Conservation (phyloP, 1,284 basidiomycete species). For the Trametes polyzona region DNA sequence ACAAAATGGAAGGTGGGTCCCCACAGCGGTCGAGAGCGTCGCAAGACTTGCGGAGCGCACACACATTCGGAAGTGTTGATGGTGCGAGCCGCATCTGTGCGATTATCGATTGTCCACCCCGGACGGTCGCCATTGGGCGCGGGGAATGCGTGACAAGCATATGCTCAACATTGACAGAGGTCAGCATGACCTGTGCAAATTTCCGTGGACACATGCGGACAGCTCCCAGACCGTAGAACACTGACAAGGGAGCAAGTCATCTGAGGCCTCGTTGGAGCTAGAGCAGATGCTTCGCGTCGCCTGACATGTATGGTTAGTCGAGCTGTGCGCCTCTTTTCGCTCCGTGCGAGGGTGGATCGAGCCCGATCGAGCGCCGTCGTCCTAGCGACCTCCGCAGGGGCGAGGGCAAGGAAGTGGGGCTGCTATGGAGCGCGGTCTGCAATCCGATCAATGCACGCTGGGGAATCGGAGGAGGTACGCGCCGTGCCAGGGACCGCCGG, state of each 20-base stretch:
- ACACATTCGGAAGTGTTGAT: not conserved
- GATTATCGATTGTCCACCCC: conserved; percentile 7
- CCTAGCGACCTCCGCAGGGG: conserved; percentile 18
- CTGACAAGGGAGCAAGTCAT: conserved; percentile 14
- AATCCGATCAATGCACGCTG: conserved; percentile 6
- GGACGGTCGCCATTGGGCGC: not conserved
- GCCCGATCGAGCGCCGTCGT: conserved; percentile 15
- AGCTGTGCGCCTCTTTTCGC: conserved; percentile 13
- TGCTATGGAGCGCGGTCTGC: not conserved
- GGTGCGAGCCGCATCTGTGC: not conserved
- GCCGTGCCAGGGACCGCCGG: not conserved
- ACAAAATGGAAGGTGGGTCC: conserved; percentile 8
- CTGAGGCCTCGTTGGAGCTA: conserved; percentile 19
- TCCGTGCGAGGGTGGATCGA: not conserved
- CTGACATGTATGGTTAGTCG: conserved; percentile 1
- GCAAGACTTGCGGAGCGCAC: not conserved
- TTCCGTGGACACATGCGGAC: conserved; percentile 4
- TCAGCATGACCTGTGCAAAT: conserved; percentile 9
- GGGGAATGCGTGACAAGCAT: not conserved
- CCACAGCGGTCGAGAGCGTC: conserved; percentile 1
- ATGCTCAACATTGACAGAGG: not conserved
- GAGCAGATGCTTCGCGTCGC: conserved; percentile 13
- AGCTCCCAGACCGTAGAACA: conserved; percentile 10
- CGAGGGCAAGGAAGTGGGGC: not conserved
- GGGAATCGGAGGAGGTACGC: not conserved